Evolutionary conservation across 1,284 basidiomycete species (phyloP), one percentile per base, ranked within the genome.

Genomic region (Inonotus obliquus): DNA sequence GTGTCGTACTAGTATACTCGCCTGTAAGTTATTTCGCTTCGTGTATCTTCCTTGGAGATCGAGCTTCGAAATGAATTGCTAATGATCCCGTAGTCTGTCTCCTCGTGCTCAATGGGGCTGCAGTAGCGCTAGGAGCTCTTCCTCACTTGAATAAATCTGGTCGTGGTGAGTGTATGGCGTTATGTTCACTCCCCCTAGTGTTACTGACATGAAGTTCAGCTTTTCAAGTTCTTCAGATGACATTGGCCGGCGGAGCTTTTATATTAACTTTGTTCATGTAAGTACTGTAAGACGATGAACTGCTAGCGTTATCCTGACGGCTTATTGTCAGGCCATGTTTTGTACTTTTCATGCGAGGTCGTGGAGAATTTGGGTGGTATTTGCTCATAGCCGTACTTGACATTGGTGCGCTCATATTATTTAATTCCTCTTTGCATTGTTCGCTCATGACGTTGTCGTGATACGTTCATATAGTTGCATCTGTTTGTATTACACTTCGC

Each of bases 181-280:
- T 14, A 35, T 14, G 2, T 19, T 19, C 21, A n/a, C 11, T 5
- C 25, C 19, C 10, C 11, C 35, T 47, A 21, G 37, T 17, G 11
- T 27, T 35, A 29, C 32, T 60, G 23, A 59, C 21, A 41, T 2
- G 21, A 29, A 47, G 14, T 17, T 32, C 29, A 63, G 61, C 44
- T 7, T 63, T 63, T 35, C 61, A 63, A 38, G 38, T 63, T 19
- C 29, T 55, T 37, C 61, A 63, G 32, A 21, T 63, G 7, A 44
- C 37, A n/a, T 39, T 51, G 52, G 57, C 57, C 7, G 57, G 21
- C 27, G 61, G 27, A 23, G 39, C 52, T 11, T 51, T 63, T n/a
- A 9, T 63, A 13, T 27, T 63, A 17, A 35, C 57, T 6, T 10
- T 63, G 7, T 21, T 55, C 17, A 51, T 63, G 61, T 59, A 32